Conservation (phyloP, 495 filamentous ascomycete genomes). For the Amorphotheca resinae region DNA sequence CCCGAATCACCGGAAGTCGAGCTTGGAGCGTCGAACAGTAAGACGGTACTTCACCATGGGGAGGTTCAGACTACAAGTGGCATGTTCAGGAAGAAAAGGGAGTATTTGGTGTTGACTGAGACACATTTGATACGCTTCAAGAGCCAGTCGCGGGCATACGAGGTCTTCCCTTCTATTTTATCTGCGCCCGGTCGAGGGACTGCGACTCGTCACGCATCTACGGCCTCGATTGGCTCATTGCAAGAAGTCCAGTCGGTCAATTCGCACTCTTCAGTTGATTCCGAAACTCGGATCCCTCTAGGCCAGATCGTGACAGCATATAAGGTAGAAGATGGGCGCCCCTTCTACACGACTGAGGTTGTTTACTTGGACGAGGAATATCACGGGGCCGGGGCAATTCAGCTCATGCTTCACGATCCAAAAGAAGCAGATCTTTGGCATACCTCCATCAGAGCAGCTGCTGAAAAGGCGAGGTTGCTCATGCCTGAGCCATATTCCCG, state of each 20-base stretch:
- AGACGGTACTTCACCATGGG: slow-evolving; percentile 35
- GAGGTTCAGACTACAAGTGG: slow-evolving; percentile 70
- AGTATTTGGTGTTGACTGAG: slow-evolving; percentile 85
- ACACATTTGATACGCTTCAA: slow-evolving; percentile 74
- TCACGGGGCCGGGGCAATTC: slow-evolving; percentile 44
- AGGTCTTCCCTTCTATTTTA: slow-evolving; percentile 44
- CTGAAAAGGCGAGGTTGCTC: slow-evolving; percentile 38
- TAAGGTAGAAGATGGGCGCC: slow-evolving; percentile 63
- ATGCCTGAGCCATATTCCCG: slow-evolving; percentile 43
- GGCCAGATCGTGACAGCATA: slow-evolving; percentile 67
- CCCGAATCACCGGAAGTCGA: slow-evolving; percentile 8
- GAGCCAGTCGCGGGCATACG: slow-evolving; percentile 56
- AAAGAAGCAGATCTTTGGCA: slow-evolving; percentile 69
- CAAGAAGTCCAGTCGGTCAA: slow-evolving; percentile 44
- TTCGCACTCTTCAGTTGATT: slow-evolving; percentile 30
- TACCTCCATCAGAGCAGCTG: slow-evolving; percentile 48
- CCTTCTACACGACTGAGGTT: slow-evolving; percentile 71
- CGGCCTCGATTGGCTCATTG: slow-evolving; percentile 45
- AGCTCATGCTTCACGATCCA: slow-evolving; percentile 59
- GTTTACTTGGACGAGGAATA: slow-evolving; percentile 62
- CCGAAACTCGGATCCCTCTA: slow-evolving; percentile 50
- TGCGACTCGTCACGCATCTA: slow-evolving; percentile 37
- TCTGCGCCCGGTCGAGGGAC: slow-evolving; percentile 29
- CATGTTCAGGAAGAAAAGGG: slow-evolving; percentile 73
- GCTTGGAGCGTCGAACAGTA: not conserved